Evolutionary conservation across 176 grass and related monocot species (phyloP), one percentile per base, ranked within the genome.

Genomic region (Thalia dealbata): DNA sequence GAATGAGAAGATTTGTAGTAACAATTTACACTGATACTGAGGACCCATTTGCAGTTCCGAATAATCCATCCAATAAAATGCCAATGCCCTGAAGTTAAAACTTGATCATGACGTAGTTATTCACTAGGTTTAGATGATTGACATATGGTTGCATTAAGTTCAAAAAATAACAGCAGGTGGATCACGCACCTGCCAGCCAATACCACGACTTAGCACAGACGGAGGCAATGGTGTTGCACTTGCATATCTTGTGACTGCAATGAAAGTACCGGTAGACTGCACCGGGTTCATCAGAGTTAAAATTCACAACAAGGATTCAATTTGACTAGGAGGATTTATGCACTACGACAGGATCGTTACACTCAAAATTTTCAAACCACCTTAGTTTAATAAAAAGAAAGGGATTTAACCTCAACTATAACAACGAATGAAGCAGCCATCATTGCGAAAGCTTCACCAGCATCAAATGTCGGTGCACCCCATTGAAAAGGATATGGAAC

Each of bases 221-320:
- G 95, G 90, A 58, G 95, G 95, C 69, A 88, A 75, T 38, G 95
- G 90, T 61, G 95, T 99, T 2, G 95, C 95, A 67, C 95, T 95
- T 29, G 95, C 78, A 86, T 95, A 99, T 64, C 95, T 99, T 79
- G 95, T 80, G 46, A 99, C 79, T 62, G 91, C 90, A 69, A 99
- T 91, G 73, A 99, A 99, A 72, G 95, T 73, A 28, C 95, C 95
- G 45, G 95, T 99, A 75, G 88, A 95, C 95, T 99, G 79, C 87
- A 87, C 23, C 78, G 61, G 14, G 11, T 3, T 63, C 29, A 27
- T 23, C 19, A 10, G n/a, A 44, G 38, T 43, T 68, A 22, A 13
- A 44, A 68, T 23, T 42, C 19, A 68, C 44, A 44, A 68, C 16
- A 23, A 68, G 10, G 10, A 44, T 23, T 68, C 7, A 5, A 43